Conservation (phyloP, 371 early-diverging fungal species). For the Saksenaea vasiformis region DNA sequence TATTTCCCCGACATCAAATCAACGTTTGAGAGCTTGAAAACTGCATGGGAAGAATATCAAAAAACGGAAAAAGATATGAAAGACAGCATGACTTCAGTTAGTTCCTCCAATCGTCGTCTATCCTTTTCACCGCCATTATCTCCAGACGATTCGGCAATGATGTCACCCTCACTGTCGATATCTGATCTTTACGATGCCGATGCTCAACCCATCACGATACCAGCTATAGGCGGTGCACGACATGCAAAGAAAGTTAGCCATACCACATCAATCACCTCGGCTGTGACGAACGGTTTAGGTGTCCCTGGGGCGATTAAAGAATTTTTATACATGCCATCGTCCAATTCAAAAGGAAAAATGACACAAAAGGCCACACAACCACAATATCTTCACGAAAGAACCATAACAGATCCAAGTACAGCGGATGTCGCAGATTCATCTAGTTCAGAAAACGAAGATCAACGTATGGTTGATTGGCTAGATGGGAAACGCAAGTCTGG, state of each 20-base stretch:
- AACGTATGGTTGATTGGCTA: conserved; percentile 37
- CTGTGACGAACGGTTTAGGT: conserved; percentile 35
- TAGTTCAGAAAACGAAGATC: conserved; percentile 46
- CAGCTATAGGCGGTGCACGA: conserved; percentile 5
- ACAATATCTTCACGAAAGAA: conserved; percentile 3
- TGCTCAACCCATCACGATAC: conserved; percentile 32
- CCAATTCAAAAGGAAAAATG: conserved; percentile 12
- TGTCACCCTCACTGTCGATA: conserved; percentile 41
- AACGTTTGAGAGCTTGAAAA: conserved; percentile 37
- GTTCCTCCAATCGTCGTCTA: neutral
- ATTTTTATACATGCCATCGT: conserved; percentile 24
- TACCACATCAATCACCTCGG: conserved; percentile 18
- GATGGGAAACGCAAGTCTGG: conserved; percentile 45
- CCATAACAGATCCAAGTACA: conserved; percentile 10
- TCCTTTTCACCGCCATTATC: neutral
- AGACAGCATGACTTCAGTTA: neutral
- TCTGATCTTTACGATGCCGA: conserved; percentile 39
- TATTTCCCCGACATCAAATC: conserved; percentile 60
- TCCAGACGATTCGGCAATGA: neutral
- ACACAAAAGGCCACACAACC: neutral
- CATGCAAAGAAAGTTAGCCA: conserved; percentile 6
- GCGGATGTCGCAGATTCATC: conserved; percentile 24
- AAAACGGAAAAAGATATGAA: neutral
- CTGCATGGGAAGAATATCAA: conserved; percentile 31
- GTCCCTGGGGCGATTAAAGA: conserved; percentile 37